A percentile compares a stretch with the other conserved stretches of the same genome.
These are phyloP conservation scores for Aspergillus uvarum DNA, from an alignment of 2,329 filamentous ascomycete species.

Conservation along the genomic window DNA sequence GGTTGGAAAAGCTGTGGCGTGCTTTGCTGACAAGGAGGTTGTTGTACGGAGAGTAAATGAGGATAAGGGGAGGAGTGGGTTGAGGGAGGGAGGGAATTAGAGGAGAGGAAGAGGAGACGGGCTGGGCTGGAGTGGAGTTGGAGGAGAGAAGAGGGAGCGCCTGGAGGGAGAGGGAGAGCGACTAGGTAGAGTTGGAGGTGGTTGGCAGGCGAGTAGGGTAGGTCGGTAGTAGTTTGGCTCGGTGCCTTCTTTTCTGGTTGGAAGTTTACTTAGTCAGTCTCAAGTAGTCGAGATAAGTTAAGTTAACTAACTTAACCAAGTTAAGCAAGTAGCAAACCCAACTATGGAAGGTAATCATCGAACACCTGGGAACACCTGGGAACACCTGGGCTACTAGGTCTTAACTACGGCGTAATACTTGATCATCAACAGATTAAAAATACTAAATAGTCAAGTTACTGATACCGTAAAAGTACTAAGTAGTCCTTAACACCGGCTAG, in stretches of 20 bases:
- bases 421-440: too few species aligned
- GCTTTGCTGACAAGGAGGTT: conserved; percentile 34
- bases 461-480: too few species aligned
- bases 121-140: neutral
- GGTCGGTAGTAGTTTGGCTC: neutral
- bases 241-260: neutral
- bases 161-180: neutral
- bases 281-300: too few species aligned
- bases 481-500: neutral
- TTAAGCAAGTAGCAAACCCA: neutral
- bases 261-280: neutral
- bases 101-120: neutral
- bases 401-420: too few species aligned
- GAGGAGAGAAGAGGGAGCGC: neutral
- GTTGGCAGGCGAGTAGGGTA: neutral
- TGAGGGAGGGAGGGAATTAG: neutral
- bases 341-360: too few species aligned
- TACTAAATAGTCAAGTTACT: neutral
- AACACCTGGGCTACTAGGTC: too few species aligned
- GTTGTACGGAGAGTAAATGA: conserved; percentile 26
- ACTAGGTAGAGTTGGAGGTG: neutral
- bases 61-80: conserved; percentile 5
- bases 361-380: too few species aligned
- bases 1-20: conserved; percentile 17
- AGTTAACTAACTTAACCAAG: neutral